Evolutionary conservation across 805 yeast species (phyloP).

Genomic region (Wickerhamomyces silvicola): DNA sequence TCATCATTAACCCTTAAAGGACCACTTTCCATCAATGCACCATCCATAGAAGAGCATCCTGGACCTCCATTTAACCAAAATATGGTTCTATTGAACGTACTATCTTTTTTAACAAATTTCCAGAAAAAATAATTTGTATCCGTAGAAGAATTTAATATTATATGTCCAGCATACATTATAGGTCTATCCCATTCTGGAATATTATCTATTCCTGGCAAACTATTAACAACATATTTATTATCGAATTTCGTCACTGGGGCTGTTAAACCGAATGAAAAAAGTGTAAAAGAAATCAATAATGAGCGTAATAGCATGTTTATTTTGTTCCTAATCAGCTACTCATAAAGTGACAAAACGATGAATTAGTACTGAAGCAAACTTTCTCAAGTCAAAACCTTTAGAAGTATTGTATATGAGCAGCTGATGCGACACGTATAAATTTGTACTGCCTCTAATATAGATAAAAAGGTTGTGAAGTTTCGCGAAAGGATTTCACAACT

Average conservation of each 20-base stretch:
- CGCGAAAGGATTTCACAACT: too few species aligned
- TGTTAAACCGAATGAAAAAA: background rate
- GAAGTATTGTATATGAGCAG: too few species aligned
- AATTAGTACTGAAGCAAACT: background rate
- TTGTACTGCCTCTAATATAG: too few species aligned
- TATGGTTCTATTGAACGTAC: constrained; percentile 37
- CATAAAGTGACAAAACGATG: background rate
- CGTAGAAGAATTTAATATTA: constrained; percentile 12
- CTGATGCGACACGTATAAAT: too few species aligned
- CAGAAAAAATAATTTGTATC: constrained; percentile 23
- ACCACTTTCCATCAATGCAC: constrained; percentile 88
- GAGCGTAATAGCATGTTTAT: background rate
- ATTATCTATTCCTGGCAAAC: constrained; percentile 16
- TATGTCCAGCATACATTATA: constrained; percentile 39
- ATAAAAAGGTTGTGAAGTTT: too few species aligned
- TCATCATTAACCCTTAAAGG: constrained; percentile 60
- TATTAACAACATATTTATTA: constrained; percentile 10
- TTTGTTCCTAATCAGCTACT: background rate
- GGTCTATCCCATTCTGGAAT: constrained; percentile 24
- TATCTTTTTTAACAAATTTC: constrained; percentile 17
- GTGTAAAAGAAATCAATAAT: background rate
- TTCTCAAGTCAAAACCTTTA: too few species aligned
- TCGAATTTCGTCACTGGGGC: constrained; percentile 14
- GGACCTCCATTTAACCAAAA: constrained; percentile 98
- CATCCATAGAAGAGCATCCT: constrained; percentile 97